These are phyloP conservation scores for Yarrowia divulgata DNA, from an alignment of 805 yeast species.

Conservation along the genomic window DNA sequence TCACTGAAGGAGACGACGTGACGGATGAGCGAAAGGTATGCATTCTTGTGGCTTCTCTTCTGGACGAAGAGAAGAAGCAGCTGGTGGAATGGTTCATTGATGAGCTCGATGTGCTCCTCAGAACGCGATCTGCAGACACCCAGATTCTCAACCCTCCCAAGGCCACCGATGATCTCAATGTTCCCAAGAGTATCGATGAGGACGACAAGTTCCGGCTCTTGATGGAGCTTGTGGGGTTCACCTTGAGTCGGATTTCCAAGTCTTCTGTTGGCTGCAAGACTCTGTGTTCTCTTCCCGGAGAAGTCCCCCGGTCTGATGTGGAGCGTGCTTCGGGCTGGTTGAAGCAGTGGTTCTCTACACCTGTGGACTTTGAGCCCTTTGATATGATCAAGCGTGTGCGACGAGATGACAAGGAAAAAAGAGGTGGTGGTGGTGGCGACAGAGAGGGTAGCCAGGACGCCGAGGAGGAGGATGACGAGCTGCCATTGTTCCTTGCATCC, in stretches of 20 bases:
- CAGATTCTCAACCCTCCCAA: slow-evolving; percentile 46
- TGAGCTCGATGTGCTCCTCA: slow-evolving; percentile 42
- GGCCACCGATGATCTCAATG: slow-evolving; percentile 5
- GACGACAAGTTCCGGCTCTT: slow-evolving; percentile 61
- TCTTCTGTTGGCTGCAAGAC: slow-evolving; percentile 26
- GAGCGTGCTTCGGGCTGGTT: slow-evolving; percentile 52
- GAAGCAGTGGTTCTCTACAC: background rate
- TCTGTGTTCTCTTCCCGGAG: slow-evolving; percentile 2
- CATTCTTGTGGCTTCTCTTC: slow-evolving; percentile 59
- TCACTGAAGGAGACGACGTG: slow-evolving; percentile 42
- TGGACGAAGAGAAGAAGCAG: slow-evolving; percentile 55
- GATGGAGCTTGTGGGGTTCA: slow-evolving; percentile 56
- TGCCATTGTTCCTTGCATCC: slow-evolving; percentile 27
- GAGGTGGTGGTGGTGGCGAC: slow-evolving; percentile 42
- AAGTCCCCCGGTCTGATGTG: background rate
- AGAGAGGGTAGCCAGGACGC: background rate
- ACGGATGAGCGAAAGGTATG: slow-evolving; percentile 59
- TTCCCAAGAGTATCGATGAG: slow-evolving; percentile 40
- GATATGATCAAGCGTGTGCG: slow-evolving; percentile 39
- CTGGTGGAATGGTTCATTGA: slow-evolving; percentile 56
- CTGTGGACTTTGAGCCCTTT: slow-evolving; percentile 26
- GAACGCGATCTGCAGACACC: slow-evolving; percentile 46
- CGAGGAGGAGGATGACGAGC: background rate
- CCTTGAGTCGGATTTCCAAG: background rate
- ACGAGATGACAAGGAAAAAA: slow-evolving; percentile 43